Evolutionary conservation across 2,329 filamentous ascomycete genomes (phyloP).

Genomic region (Biscogniauxia marginata): DNA sequence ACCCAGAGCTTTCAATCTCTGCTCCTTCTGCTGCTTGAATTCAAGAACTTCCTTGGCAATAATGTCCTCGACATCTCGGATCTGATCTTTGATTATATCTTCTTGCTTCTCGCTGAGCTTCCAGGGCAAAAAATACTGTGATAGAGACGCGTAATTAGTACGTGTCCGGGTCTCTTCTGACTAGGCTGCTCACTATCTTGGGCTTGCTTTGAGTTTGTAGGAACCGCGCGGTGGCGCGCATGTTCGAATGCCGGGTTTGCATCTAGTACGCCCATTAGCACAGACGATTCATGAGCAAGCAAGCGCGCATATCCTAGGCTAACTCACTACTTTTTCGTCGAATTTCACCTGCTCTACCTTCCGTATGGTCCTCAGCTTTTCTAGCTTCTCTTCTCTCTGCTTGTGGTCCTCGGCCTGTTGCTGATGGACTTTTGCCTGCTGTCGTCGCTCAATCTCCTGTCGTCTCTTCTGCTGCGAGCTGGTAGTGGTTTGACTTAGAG

Average conservation of each 20-base stretch:
- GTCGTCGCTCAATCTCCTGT: conserved; percentile 78
- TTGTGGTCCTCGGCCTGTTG: conserved; percentile 71
- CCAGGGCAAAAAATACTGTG: conserved; percentile 84
- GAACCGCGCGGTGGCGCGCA: conserved; percentile 70
- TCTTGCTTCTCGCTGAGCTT: conserved; percentile 69
- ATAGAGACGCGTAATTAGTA: conserved; percentile 7
- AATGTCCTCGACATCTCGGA: conserved; percentile 60
- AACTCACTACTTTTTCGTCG: conserved; percentile 72
- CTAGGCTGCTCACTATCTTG: conserved; percentile 60
- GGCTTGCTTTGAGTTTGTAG: conserved; percentile 72
- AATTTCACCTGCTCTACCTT: conserved; percentile 70
- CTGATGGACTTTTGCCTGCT: conserved; percentile 71
- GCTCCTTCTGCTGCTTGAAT: conserved; percentile 53
- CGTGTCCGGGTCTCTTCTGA: background rate
- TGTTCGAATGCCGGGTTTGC: conserved; percentile 69
- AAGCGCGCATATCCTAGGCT: background rate
- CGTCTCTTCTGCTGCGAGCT: conserved; percentile 66
- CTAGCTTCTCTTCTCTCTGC: conserved; percentile 62
- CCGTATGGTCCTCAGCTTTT: conserved; percentile 59
- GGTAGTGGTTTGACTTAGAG: conserved; percentile 70
- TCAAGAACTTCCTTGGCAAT: conserved; percentile 65
- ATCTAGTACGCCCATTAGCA: conserved; percentile 53
- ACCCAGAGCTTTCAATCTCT: conserved; percentile 38
- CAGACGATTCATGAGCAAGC: background rate
- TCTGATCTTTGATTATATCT: conserved; percentile 67